These are phyloP conservation scores for Fomitiporia mediterranea DNA, from an alignment of 1,284 basidiomycete genomes.

Conservation along the genomic window DNA sequence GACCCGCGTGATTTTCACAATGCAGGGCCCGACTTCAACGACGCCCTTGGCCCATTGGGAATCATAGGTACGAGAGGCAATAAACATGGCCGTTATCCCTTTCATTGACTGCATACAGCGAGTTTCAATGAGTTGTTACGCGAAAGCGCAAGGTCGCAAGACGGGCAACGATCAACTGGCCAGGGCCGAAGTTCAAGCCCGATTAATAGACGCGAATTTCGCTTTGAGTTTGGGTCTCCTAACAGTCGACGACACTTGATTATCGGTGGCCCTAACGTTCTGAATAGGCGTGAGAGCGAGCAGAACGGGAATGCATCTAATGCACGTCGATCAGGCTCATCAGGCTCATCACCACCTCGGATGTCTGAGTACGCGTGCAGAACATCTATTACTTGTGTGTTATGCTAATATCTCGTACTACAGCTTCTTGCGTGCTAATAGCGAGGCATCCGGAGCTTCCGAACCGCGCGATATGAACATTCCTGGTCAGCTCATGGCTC, in stretches of 20 bases:
- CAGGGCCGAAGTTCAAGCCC: conserved; percentile 28
- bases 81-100: too few relatives aligned
- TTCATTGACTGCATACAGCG: too few relatives aligned
- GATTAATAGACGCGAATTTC: conserved; percentile 26
- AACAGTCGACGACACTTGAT: conserved; percentile 39
- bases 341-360: conserved; percentile 22
- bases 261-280: conserved; percentile 38
- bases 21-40: conserved; percentile 21
- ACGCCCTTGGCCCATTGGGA: background rate
- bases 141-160: background rate
- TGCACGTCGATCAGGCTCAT: conserved; percentile 6
- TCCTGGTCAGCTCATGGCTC: conserved; percentile 58
- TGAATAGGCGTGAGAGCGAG: conserved; percentile 23
- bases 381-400: background rate
- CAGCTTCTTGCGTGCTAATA: conserved; percentile 15
- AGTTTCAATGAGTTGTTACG: conserved; percentile 6
- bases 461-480: conserved; percentile 32
- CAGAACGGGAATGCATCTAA: conserved; percentile 22
- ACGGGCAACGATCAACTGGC: background rate
- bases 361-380: conserved; percentile 30
- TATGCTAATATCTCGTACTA: background rate
- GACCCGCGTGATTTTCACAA: conserved; percentile 64
- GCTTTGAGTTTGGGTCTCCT: conserved; percentile 37
- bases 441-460: conserved; percentile 24
- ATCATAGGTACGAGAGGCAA: background rate